Evolutionary conservation across 306 rosid genomes (phyloP).

Genomic region (Fragaria iinumae): DNA sequence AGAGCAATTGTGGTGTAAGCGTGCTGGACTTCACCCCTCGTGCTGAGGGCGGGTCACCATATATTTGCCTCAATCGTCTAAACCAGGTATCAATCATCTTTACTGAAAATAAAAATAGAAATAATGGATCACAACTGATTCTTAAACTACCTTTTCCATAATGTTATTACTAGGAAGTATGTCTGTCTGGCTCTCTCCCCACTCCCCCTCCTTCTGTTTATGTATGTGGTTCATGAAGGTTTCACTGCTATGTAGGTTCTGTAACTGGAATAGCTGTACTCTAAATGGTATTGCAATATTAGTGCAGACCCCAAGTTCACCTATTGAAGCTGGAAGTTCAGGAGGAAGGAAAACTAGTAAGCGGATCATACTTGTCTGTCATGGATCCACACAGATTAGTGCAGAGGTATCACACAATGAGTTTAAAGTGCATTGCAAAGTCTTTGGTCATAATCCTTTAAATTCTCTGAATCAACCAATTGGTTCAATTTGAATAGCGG

Average conservation of each 20-base stretch:
- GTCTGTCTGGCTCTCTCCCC: neutral
- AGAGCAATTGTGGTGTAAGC: slow-evolving; percentile 94
- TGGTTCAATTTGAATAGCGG: neutral
- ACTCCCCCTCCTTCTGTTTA: too few species aligned
- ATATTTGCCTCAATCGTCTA: slow-evolving; percentile 81
- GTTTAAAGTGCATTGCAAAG: neutral
- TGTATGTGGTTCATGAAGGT: slow-evolving; percentile 5
- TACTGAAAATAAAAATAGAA: neutral
- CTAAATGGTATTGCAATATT: slow-evolving; percentile 34
- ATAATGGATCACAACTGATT: neutral
- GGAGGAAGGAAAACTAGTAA: slow-evolving; percentile 68
- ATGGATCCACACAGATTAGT: slow-evolving; percentile 61
- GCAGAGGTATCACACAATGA: slow-evolving; percentile 44
- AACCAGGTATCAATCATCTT: slow-evolving; percentile 63
- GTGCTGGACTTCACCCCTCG: slow-evolving; percentile 81
- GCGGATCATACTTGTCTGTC: slow-evolving; percentile 71
- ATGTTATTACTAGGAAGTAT: neutral
- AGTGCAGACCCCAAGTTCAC: slow-evolving; percentile 95
- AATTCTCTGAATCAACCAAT: neutral
- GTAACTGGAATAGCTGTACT: slow-evolving; percentile 21
- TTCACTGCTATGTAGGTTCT: slow-evolving; percentile 18
- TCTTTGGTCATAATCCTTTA: neutral
- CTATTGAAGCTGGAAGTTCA: slow-evolving; percentile 68
- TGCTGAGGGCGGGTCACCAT: slow-evolving; percentile 66
- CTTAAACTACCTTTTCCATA: neutral